phyloP scores from a whole-genome alignment of 495 filamentous ascomycete genomes.

The Talaromyces stipitatus region DNA sequence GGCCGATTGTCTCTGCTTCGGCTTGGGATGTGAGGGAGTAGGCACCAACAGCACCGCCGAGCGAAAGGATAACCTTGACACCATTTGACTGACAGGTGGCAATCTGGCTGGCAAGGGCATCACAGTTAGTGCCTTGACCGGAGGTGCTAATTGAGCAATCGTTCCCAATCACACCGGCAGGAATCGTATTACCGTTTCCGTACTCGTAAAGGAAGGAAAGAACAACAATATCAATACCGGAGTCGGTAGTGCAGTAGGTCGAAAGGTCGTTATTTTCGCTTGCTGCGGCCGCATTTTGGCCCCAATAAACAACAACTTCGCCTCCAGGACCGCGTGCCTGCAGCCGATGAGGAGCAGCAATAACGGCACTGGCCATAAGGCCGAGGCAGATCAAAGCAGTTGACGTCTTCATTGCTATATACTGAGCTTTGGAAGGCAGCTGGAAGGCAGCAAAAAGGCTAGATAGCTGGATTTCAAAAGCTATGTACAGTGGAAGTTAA shows the following conservation, averaged over 20 bases:
- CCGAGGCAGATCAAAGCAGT: conserved; percentile 19
- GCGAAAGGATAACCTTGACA: conserved; percentile 40
- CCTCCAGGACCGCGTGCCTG: conserved; percentile 15
- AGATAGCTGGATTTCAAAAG: background rate
- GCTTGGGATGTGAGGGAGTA: conserved; percentile 29
- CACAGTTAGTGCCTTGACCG: conserved; percentile 21
- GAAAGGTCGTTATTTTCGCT: conserved; percentile 35
- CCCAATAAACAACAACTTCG: conserved; percentile 38
- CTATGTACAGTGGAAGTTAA: conserved; percentile 3
- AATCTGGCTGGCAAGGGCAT: conserved; percentile 36
- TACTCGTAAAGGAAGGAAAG: conserved; percentile 45
- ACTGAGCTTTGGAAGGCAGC: background rate
- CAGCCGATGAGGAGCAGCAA: conserved; percentile 21
- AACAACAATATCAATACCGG: conserved; percentile 41
- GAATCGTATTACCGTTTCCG: conserved; percentile 18
- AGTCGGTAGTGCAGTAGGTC: conserved; percentile 26
- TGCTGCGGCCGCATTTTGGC: conserved; percentile 31
- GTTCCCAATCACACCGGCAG: conserved; percentile 18
- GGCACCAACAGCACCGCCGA: conserved; percentile 35
- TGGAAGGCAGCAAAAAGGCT: background rate
- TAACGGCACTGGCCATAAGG: conserved; percentile 18
- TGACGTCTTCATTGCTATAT: conserved; percentile 17
- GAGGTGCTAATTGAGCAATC: conserved; percentile 16
- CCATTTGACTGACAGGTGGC: conserved; percentile 40
- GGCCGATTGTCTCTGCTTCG: conserved; percentile 39